A percentile compares a stretch with the other conserved stretches of the same genome.
Evolutionary conservation across 768 basidiomycete species (phyloP).

Genomic region (Pleurotus giganteus): DNA sequence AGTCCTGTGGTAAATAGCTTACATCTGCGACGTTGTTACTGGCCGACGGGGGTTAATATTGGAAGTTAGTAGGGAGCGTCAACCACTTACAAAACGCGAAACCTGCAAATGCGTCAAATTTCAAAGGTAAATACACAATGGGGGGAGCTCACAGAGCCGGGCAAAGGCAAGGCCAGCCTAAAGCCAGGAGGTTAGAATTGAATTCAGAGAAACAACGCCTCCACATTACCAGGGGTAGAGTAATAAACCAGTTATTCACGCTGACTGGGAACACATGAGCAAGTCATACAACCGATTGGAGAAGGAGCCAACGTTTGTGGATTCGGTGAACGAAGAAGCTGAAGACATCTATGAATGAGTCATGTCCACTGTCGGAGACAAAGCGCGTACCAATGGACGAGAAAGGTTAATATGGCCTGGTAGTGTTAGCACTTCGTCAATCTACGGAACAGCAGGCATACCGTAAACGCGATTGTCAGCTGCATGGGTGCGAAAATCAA

Average conservation of each 20-base stretch:
- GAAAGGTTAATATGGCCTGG: slow-evolving; percentile 15
- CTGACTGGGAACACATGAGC: slow-evolving; percentile 27
- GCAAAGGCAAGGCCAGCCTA: slow-evolving; percentile 26
- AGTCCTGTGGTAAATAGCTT: not conserved
- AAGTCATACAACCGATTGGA: slow-evolving; percentile 1
- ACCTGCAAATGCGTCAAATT: slow-evolving; percentile 5
- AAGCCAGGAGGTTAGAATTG: not conserved
- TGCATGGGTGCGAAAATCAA: slow-evolving; percentile 15
- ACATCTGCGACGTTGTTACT: slow-evolving; percentile 30
- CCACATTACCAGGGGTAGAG: slow-evolving; percentile 30
- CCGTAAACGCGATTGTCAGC: slow-evolving; percentile 35
- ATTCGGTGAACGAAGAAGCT: slow-evolving; percentile 42
- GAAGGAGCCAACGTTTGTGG: slow-evolving; percentile 30
- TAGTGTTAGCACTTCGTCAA: not conserved
- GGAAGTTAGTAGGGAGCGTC: not conserved
- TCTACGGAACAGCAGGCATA: slow-evolving; percentile 14
- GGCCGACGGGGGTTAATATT: not conserved
- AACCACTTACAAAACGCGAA: slow-evolving; percentile 14
- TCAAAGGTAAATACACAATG: too few species aligned
- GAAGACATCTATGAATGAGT: not conserved
- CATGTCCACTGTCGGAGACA: not conserved
- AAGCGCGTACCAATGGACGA: slow-evolving; percentile 14
- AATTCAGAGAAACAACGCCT: not conserved
- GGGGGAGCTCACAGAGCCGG: slow-evolving; percentile 25
- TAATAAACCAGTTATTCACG: slow-evolving; percentile 29